phyloP scores from a whole-genome alignment of 306 rosid genomes.

The Vicia faba region DNA sequence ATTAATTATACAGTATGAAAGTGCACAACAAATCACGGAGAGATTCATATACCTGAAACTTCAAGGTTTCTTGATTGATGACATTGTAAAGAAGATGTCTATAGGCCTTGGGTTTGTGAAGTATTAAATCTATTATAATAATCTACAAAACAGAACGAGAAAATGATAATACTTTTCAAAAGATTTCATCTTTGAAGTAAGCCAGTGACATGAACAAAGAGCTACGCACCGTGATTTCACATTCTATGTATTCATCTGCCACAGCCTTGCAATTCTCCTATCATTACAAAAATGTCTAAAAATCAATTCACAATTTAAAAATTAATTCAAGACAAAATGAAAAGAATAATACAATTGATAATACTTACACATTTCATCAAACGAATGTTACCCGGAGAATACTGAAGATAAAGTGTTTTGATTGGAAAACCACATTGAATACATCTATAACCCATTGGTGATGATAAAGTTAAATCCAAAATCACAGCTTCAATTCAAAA shows the following conservation, averaged over 20 bases:
- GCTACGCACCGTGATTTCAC: constrained; percentile 69
- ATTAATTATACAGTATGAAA: background rate
- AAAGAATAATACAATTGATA: background rate
- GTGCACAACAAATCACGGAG: constrained; percentile 16
- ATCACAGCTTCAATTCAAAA: constrained; percentile 10
- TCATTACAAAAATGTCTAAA: constrained; percentile 11
- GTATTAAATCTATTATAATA: constrained; percentile 73
- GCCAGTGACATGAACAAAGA: constrained; percentile 11
- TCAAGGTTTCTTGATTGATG: constrained; percentile 47
- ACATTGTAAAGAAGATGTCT: constrained; percentile 82
- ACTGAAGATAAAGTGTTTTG: constrained; percentile 69
- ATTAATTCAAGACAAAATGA: background rate
- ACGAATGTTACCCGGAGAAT: constrained; percentile 88
- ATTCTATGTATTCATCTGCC: constrained; percentile 85
- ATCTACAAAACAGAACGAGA: constrained; percentile 47
- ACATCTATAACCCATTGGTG: constrained; percentile 57
- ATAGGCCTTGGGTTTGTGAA: constrained; percentile 82
- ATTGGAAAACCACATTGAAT: constrained; percentile 67
- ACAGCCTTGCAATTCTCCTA: constrained; percentile 78
- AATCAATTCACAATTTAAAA: constrained; percentile 12
- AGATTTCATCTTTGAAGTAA: constrained; percentile 18
- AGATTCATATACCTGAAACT: constrained; percentile 54
- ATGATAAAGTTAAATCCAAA: background rate
- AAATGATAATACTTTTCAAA: background rate
- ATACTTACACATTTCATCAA: constrained; percentile 82